These are phyloP conservation scores for Cicer cuneatum DNA, from an alignment of 306 rosid species.

Conservation along the genomic window DNA sequence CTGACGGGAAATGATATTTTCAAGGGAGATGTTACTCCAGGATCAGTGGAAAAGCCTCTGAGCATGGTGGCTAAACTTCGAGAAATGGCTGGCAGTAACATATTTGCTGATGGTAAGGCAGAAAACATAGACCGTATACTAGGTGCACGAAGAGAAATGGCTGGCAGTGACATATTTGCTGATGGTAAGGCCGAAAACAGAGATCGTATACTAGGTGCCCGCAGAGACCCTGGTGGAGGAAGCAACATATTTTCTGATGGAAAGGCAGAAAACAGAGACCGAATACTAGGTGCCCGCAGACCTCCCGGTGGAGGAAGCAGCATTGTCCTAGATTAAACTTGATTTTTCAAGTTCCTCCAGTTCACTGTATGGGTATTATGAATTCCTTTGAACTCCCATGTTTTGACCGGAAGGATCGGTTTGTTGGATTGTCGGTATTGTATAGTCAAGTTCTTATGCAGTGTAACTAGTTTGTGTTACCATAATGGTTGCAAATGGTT, in stretches of 20 bases:
- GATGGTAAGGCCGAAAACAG: conserved; percentile 75
- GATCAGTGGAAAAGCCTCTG: conserved; percentile 64
- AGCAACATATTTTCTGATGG: conserved; percentile 82
- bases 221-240: conserved; percentile 70
- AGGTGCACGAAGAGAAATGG: conserved; percentile 71
- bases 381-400: conserved; percentile 40
- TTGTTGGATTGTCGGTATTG: conserved; percentile 43
- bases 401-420: conserved; percentile 39
- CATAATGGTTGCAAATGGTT: conserved; percentile 31
- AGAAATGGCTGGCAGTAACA: conserved; percentile 90
- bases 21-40: conserved; percentile 65
- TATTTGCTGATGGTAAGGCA: conserved; percentile 83
- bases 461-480: conserved; percentile 30
- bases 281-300: conserved; percentile 72
- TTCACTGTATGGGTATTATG: conserved; percentile 27
- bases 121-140: conserved; percentile 65
- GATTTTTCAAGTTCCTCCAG: neutral
- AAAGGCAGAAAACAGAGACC: conserved; percentile 66
- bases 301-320: conserved; percentile 88
- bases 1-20: conserved; percentile 84
- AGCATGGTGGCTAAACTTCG: conserved; percentile 71
- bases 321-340: conserved; percentile 67
- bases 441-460: conserved; percentile 43
- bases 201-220: conserved; percentile 69
- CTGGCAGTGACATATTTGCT: conserved; percentile 75